Conservation (phyloP, 73 alveolate genomes). For the Paramecium sexaurelia region DNA sequence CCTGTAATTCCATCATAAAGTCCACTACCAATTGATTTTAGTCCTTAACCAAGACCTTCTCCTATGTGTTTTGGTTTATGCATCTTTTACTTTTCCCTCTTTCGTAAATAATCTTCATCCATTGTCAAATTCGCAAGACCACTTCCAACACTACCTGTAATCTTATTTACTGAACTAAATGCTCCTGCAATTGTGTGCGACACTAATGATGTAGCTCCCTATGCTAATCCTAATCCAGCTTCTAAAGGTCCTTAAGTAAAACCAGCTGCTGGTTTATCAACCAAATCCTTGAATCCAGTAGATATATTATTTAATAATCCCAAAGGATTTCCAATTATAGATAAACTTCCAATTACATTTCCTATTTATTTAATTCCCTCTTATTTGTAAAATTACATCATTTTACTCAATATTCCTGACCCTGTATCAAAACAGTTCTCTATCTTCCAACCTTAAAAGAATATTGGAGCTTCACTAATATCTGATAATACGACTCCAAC, state of each 20-base stretch:
- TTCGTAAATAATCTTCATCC: slow-evolving; percentile 60
- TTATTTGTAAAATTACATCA: background rate
- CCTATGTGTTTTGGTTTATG: slow-evolving; percentile 35
- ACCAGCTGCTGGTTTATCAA: slow-evolving; percentile 55
- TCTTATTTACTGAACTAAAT: slow-evolving; percentile 58
- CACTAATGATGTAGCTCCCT: slow-evolving; percentile 59
- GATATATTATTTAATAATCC: slow-evolving; percentile 60
- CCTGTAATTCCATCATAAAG: slow-evolving; percentile 53
- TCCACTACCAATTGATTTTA: slow-evolving; percentile 21
- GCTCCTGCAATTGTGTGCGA: slow-evolving; percentile 62
- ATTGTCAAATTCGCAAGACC: slow-evolving; percentile 44
- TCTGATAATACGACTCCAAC: slow-evolving; percentile 52
- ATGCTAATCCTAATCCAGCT: slow-evolving; percentile 63
- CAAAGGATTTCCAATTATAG: slow-evolving; percentile 63
- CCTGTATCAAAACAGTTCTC: slow-evolving; percentile 46
- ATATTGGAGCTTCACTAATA: slow-evolving; percentile 37
- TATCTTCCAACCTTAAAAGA: slow-evolving; percentile 21
- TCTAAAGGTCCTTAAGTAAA: slow-evolving; percentile 62
- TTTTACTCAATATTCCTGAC: slow-evolving; percentile 24
- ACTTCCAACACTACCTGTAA: slow-evolving; percentile 53
- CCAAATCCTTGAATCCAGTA: slow-evolving; percentile 50
- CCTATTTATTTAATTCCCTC: slow-evolving; percentile 25
- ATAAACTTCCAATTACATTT: slow-evolving; percentile 21
- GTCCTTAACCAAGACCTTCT: slow-evolving; percentile 27
- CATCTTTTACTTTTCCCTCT: slow-evolving; percentile 53